Base-by-base conservation (phyloP, 2,329 filamentous ascomycete species). In the Aspergillus texensis region DNA sequence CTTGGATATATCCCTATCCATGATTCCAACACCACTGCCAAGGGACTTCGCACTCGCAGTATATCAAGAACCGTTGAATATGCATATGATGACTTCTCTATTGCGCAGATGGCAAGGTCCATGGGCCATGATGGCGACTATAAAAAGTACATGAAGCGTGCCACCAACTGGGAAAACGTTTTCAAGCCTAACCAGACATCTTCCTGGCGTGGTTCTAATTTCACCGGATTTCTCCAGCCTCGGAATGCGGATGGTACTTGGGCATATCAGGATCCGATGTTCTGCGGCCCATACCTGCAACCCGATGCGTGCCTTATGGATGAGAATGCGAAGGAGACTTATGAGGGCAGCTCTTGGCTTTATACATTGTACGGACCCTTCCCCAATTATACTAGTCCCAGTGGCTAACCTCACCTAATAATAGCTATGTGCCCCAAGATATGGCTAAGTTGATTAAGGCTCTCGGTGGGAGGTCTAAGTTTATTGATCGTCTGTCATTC, bases 31-130 rank as follows among this genome's bases (percentile, higher is more conserved):
- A 81, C 82, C 0, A 79, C 84, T 39, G 89, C 89, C 2, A 85
- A 87, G n/a, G 91, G 91, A 0, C 87, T 88, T 0, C 85, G 90
- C 74, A 92, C 91, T 0, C 83, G 91, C 6, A 89, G 85, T 65
- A 85, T 93, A 28, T 92, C 88, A 1, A 83, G 91, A 9, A 93
- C 90, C 0, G 84, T 93, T 0, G 91, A 93, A 74, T 94, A 94
- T 73, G 86, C 89, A 8, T 93, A 93, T 75, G 88, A 93, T 66
- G 91, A 93, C 77, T 94, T 87, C 69, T 88, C 86, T 67, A 88
- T 91, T 62, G 82, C 87, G 0, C 81, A 87, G 54, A 85, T 92
- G 61, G 89, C 89, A 0, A 81, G 82, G 12, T 80, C 78, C 0
- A 73, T 91, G 43, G 86, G 85, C 1, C 81, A 85, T 12, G 79